Evolutionary conservation across 2,329 filamentous ascomycete genomes (phyloP), one percentile per base, ranked within the genome.

Genomic region (Diaporthe citrichinensis): DNA sequence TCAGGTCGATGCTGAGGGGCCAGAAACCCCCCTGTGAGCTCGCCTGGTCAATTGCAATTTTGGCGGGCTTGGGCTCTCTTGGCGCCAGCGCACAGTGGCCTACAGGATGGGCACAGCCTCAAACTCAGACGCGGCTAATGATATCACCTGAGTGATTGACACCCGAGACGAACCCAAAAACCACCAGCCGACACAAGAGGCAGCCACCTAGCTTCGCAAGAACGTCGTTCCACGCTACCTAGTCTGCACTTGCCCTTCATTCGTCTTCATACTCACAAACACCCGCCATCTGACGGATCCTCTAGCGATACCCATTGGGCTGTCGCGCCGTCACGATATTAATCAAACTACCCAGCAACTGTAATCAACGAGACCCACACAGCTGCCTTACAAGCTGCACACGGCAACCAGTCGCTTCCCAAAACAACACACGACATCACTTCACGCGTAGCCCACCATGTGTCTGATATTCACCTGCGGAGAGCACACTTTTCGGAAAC

Each of bases 401-500:
- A 12, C 23, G 34, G 17, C 46, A 17, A 28, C 31, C 36, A n/a
- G 9, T n/a, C n/a, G 39, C 25, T 53, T 73, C 20, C 49, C 28
- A 36, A 25, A 68, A 36, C 31, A 36, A 20, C 53, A 36, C 31
- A 39, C 31, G 28, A 34, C 51, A 17, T 9, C 14, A 51, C 46
- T 28, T 49, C 69, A 41, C 55, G 72, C 75, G 61, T 53, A 71
- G 34, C 23, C 74, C 80, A 79, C 73, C 77, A 92, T 92, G 90
- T 92, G 90, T 85, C 86, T 92, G 81, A 88, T 92, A 82, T 91
- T 92, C 80, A 87, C 90, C 78, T 92, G 89, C 79, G 90, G 90
- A 79, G 89, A 92, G 82, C 87, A 91, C 80, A 91, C 89, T 51
- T 91, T 92, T 82, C 88, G 89, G 77, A 90, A 88, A 80, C 86